Base-by-base conservation (phyloP, 345 rosid genomes). In the Trapa bicornis region DNA sequence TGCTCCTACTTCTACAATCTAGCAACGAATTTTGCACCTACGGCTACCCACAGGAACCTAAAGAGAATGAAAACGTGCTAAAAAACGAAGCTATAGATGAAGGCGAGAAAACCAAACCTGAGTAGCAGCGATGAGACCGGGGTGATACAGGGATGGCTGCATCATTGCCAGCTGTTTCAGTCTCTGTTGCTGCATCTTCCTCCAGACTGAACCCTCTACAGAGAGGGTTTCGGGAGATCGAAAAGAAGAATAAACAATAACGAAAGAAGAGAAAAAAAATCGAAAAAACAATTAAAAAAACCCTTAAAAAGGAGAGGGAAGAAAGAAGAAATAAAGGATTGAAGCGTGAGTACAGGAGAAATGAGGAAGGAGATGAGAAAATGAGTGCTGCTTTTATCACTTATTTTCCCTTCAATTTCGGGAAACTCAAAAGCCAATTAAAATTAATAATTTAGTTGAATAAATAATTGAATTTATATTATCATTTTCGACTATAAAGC, bases 131-230 rank as follows among this genome's bases (percentile, higher is more conserved):
- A 86, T 62, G 69, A 82, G 78, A 66, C 78, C 75, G 14, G 86
- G 85, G 60, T 74, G 82, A 71, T 82, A 84, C 10, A 81, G 9
- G 45, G 81, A 71, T 71, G 79, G 85, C 68, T 82, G 88, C 83
- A 84, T 80, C 81, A 84, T 77, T 65, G 88, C 82, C 68, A 80
- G 86, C 61, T 82, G 88, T 74, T 75, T 84, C 47, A 84, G 78
- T 76, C 86, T 78, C 70, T 86, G 88, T 48, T 79, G 87, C 78
- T 75, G 77, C 86, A 75, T 81, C 83, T 60, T 74, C 53, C 52
- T 52, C 65, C 66, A 22, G 14, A 56, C 8, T 53, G 50, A 33
- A 60, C 65, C 43, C 8, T 41, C 22, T n/a, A 48, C 22, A n/a
- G 29, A 3, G 50, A 15, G 4, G 58, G 43, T 2, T 22, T 41